Percentiles rank a stretch among this genome's conserved stretches.
phyloP scores from a whole-genome alignment of 1,284 basidiomycete genomes.

The Ceratobasidium sp. region DNA sequence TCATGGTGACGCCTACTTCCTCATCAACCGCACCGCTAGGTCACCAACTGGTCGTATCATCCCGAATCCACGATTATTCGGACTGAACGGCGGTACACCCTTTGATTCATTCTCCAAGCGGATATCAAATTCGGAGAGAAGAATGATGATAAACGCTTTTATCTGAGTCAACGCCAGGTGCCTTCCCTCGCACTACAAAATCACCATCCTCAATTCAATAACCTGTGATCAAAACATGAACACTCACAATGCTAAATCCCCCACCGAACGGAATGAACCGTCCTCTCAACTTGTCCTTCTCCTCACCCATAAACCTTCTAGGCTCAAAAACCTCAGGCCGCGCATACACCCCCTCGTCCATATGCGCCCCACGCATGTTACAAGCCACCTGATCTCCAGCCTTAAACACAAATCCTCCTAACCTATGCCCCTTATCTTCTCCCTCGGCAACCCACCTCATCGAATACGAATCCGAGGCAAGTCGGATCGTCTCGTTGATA shows the following conservation, averaged over 20 bases:
- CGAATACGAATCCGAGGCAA: constrained; percentile 43
- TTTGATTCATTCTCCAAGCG: not conserved
- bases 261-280: constrained; percentile 48
- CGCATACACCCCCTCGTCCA: constrained; percentile 46
- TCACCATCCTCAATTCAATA: not conserved
- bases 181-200: constrained; percentile 46
- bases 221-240: not conserved
- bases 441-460: constrained; percentile 39
- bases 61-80: constrained; percentile 42
- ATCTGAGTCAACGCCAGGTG: constrained; percentile 47
- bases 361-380: constrained; percentile 50
- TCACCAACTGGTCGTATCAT: constrained; percentile 44
- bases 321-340: constrained; percentile 41
- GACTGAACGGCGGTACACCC: constrained; percentile 18
- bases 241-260: constrained; percentile 42
- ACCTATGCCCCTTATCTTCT: constrained; percentile 26
- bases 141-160: constrained; percentile 36
- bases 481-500: constrained; percentile 44
- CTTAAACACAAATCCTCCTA: constrained; percentile 45
- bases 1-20: not conserved
- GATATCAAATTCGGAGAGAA: constrained; percentile 39
- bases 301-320: constrained; percentile 40
- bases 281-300: constrained; percentile 18
- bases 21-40: constrained; percentile 17
- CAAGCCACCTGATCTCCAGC: constrained; percentile 52